A percentile compares a stretch with the other conserved stretches of the same genome.
These are phyloP conservation scores for Neofusicoccum laricinum DNA, from an alignment of 2,329 filamentous ascomycete genomes.

Conservation along the genomic window DNA sequence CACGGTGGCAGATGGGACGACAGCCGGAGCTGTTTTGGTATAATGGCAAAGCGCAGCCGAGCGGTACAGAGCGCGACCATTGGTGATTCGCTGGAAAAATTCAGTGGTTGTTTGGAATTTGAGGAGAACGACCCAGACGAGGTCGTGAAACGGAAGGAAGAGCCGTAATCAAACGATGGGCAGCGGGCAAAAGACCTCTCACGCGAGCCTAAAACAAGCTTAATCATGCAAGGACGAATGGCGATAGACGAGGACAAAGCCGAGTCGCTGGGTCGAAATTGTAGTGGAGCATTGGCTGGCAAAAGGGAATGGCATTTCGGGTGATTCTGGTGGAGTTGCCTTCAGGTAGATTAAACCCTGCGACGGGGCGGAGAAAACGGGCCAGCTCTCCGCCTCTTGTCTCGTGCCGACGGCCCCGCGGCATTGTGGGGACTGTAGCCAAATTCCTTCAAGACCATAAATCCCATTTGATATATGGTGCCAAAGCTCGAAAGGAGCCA, in stretches of 20 bases:
- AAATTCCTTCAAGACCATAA: background rate
- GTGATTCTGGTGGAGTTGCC: background rate
- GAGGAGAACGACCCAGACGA: background rate
- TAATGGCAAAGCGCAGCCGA: background rate
- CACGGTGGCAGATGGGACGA: background rate
- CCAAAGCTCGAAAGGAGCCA: too few relatives aligned
- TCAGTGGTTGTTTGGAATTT: background rate
- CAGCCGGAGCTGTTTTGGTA: background rate
- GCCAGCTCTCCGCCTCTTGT: conserved; percentile 5
- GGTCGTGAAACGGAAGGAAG: conserved; percentile 6
- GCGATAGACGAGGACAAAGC: background rate
- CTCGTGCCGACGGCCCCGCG: conserved; percentile 7
- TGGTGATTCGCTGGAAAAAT: background rate
- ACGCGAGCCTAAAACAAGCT: conserved; percentile 7
- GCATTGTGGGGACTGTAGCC: background rate
- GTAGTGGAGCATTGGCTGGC: background rate
- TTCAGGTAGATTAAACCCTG: conserved; percentile 7
- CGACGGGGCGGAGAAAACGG: conserved; percentile 6
- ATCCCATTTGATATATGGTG: background rate
- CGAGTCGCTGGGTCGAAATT: background rate
- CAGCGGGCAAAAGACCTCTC: background rate
- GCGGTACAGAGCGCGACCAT: background rate
- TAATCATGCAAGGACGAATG: background rate
- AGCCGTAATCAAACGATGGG: conserved; percentile 4
- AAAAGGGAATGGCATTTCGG: background rate